Base-by-base conservation (phyloP, 177 flowering plant species). In the Vitis hybrid region DNA sequence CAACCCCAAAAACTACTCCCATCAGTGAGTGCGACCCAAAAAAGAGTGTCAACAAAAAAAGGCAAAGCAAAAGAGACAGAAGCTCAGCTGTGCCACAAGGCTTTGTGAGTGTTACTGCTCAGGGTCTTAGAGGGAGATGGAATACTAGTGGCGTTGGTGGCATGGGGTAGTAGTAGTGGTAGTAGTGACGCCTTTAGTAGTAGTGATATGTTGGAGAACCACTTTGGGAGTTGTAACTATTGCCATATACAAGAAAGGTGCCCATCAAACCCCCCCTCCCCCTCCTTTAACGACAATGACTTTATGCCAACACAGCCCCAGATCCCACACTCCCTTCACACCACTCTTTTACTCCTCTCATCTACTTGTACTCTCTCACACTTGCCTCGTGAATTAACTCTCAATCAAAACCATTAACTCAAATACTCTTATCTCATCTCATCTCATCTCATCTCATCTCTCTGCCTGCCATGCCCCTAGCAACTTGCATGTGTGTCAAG, bases 161-260 rank as follows among this genome's bases (percentile, higher is more conserved):
- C 59, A 58, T 11, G 15, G 15, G 2, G 45, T 57, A 58, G 52
- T 49, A 60, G 63, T 17, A 60, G 70, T 19, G 19, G 57, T 66
- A 66, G 48, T 57, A 39, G 45, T 58, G 61, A 9, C 17, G 15
- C 23, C 32, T 45, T 68, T 30, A 49, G 60, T 63, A 68, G 67
- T 32, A 49, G 67, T 34, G 70, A 64, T 68, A 66, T 32, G 66
- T 72, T 51, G 75, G 75, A 63, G 69, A 76, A 63, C 62, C 79
- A 64, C 56, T 30, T 67, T n/a, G 13, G 45, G 62, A 61, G 78
- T 66, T 75, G 78, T 65, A 75, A 62, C 78, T 70, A 75, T 57
- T 64, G 54, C n/a, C 13, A 59, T 12, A 19, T 12, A 70, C 5
- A 64, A 17, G 32, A 60, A 13, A 60, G 4, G 54, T 59, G 51